Evolutionary conservation across 495 filamentous ascomycete genomes (phyloP).

Genomic region (Aspergillus campestris): DNA sequence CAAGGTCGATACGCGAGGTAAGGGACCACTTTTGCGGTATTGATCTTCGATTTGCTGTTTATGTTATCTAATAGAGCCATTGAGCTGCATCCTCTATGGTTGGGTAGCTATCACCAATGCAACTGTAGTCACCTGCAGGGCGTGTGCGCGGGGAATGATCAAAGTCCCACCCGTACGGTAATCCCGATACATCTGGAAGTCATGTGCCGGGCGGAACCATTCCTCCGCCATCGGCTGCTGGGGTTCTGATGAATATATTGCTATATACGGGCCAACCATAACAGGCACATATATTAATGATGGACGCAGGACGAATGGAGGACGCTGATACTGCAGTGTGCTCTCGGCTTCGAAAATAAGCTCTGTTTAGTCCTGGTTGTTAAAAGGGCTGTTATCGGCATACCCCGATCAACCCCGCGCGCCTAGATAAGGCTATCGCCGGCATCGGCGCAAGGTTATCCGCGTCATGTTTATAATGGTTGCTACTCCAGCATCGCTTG

Average conservation of each 20-base stretch:
- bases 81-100: not conserved
- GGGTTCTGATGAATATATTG: too few species aligned
- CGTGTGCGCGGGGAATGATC: conserved; percentile 5
- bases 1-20: not conserved
- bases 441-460: conserved; percentile 24
- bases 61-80: conserved; percentile 28
- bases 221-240: too few species aligned
- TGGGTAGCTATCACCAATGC: not conserved
- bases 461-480: too few species aligned
- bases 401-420: conserved; percentile 5
- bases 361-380: too few species aligned
- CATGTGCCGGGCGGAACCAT: too few species aligned
- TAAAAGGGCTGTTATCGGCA: too few species aligned
- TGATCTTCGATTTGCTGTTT: conserved; percentile 6
- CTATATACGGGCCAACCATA: too few species aligned
- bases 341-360: too few species aligned
- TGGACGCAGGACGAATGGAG: not conserved
- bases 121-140: conserved; percentile 13
- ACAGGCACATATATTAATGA: not conserved
- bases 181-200: not conserved
- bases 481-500: too few species aligned
- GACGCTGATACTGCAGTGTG: too few species aligned
- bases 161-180: not conserved
- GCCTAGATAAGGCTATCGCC: conserved; percentile 38
- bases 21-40: not conserved